A percentile compares a stretch with the other conserved stretches of the same genome.
These are phyloP conservation scores for Tricholomella constricta DNA, from an alignment of 768 basidiomycete species.

Conservation along the genomic window DNA sequence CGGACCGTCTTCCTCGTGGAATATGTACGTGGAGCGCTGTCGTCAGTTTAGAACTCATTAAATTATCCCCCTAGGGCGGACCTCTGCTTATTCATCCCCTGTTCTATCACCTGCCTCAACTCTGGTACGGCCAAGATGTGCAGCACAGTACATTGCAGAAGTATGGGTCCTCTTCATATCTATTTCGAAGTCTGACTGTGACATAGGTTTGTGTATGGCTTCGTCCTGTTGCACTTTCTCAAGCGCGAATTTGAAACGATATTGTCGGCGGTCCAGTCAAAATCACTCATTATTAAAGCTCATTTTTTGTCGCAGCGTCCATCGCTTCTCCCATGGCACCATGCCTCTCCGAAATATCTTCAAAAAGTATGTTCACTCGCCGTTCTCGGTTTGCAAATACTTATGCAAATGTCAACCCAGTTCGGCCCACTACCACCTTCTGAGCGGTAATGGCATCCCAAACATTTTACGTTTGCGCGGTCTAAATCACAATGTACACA, in stretches of 20 bases:
- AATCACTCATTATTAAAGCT: background rate
- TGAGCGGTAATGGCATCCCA: conserved; percentile 52
- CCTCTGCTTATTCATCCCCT: conserved; percentile 89
- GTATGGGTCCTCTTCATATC: conserved; percentile 31
- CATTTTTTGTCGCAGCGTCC: conserved; percentile 54
- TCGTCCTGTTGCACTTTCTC: conserved; percentile 84
- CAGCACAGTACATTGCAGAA: conserved; percentile 78
- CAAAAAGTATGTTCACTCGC: conserved; percentile 68
- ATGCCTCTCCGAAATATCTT: conserved; percentile 88
- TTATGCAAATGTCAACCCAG: conserved; percentile 46
- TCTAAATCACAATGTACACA: conserved; percentile 18
- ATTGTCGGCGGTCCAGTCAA: conserved; percentile 55
- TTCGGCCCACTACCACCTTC: conserved; percentile 86
- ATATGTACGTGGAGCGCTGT: conserved; percentile 67
- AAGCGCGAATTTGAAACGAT: conserved; percentile 94
- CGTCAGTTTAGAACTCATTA: background rate
- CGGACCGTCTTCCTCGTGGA: conserved; percentile 87
- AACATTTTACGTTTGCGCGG: background rate
- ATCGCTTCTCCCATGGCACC: conserved; percentile 93
- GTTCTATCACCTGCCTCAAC: conserved; percentile 67
- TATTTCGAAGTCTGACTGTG: conserved; percentile 8
- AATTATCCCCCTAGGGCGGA: conserved; percentile 56
- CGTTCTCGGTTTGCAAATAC: background rate
- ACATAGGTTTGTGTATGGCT: conserved; percentile 59
- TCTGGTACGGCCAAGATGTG: conserved; percentile 72